Evolutionary conservation across 139 green algal species (phyloP).

Genomic region (Chlorella sorokiniana): DNA sequence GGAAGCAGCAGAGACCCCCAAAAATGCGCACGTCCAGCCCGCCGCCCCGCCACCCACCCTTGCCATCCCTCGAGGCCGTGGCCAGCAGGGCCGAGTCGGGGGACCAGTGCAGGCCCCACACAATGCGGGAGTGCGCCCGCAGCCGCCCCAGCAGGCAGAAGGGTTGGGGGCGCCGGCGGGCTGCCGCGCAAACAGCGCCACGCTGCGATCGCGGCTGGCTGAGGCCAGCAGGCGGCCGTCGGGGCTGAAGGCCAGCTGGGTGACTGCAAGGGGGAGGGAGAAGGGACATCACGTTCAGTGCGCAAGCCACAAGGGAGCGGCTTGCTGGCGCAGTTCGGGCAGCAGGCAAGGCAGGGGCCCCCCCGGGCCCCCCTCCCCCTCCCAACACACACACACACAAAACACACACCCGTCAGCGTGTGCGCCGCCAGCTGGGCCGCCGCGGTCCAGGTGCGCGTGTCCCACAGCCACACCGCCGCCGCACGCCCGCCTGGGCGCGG

Average conservation of each 20-base stretch:
- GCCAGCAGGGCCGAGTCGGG: constrained; percentile 64
- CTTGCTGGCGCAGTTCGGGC: not conserved
- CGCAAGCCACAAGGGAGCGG: not conserved
- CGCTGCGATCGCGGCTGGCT: constrained; percentile 65
- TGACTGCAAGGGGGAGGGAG: too few relatives aligned
- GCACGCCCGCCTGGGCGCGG: constrained; percentile 60
- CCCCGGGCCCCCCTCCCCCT: too few relatives aligned
- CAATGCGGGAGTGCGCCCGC: constrained; percentile 77
- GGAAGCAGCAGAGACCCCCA: too few relatives aligned
- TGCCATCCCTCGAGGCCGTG: constrained; percentile 75
- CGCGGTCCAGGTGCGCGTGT: constrained; percentile 60
- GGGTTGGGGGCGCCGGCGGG: not conserved
- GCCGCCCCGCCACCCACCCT: too few relatives aligned
- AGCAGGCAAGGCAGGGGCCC: too few relatives aligned
- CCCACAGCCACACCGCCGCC: constrained; percentile 79
- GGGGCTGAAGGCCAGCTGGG: constrained; percentile 86
- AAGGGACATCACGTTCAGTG: not conserved
- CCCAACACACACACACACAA: not conserved
- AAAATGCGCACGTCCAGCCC: too few relatives aligned
- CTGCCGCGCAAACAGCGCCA: constrained; percentile 48
- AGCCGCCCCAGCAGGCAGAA: constrained; percentile 30
- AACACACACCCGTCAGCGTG: constrained; percentile 71
- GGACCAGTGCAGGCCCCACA: constrained; percentile 81
- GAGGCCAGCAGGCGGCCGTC: constrained; percentile 65
- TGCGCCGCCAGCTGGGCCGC: constrained; percentile 66